These are phyloP conservation scores for Mrakiaceae sp. DNA, from an alignment of 1,284 basidiomycete genomes.

Conservation along the genomic window DNA sequence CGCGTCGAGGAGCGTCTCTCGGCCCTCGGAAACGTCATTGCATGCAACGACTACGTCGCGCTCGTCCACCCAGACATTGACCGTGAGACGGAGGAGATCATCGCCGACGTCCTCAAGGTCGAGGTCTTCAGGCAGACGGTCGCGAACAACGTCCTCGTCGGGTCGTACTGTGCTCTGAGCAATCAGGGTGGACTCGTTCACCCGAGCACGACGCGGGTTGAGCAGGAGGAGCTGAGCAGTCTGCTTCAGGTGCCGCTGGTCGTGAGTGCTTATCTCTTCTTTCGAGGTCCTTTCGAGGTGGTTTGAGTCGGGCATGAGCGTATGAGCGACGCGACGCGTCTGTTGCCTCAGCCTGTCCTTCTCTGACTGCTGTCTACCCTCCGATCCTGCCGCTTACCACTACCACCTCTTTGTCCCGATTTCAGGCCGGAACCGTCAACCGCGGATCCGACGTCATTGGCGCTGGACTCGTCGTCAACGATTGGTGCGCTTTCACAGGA, in stretches of 20 bases:
- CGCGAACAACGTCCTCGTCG: constrained; percentile 92
- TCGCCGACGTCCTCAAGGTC: constrained; percentile 96
- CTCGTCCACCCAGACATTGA: constrained; percentile 96
- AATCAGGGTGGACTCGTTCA: constrained; percentile 92
- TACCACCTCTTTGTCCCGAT: not conserved
- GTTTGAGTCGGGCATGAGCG: constrained; percentile 9
- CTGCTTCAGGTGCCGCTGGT: constrained; percentile 91
- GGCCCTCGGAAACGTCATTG: constrained; percentile 95
- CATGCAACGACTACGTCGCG: constrained; percentile 95
- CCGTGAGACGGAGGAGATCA: constrained; percentile 98
- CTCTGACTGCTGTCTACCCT: not conserved
- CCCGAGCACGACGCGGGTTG: constrained; percentile 90
- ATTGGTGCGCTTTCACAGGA: constrained; percentile 97
- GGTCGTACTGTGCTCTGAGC: constrained; percentile 85
- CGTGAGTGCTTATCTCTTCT: constrained; percentile 41
- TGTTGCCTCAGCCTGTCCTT: not conserved
- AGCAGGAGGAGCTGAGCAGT: constrained; percentile 94
- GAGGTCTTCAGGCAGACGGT: constrained; percentile 98
- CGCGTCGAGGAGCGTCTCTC: constrained; percentile 92
- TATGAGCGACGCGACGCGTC: not conserved
- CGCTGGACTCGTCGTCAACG: constrained; percentile 94
- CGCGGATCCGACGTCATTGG: constrained; percentile 96
- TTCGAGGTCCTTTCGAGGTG: not conserved
- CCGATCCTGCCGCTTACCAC: not conserved
- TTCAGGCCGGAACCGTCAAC: constrained; percentile 90